phyloP scores from a whole-genome alignment of 2,329 filamentous ascomycete genomes.

The Exophiala viscosa region DNA sequence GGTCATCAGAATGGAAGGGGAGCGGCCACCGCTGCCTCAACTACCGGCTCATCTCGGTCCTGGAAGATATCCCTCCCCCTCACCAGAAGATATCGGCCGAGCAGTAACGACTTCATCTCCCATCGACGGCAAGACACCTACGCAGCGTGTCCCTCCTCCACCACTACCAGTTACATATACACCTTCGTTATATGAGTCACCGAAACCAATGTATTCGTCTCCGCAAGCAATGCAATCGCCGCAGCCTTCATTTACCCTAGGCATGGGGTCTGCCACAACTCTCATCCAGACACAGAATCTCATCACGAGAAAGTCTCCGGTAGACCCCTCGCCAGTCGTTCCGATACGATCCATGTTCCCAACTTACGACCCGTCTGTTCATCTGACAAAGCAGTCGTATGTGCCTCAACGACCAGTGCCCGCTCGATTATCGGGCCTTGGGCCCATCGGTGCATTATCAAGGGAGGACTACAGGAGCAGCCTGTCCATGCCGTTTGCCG shows the following conservation, averaged over 20 bases:
- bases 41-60: slow-evolving; percentile 7
- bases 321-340: slow-evolving; percentile 31
- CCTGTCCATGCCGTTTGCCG: slow-evolving; percentile 34
- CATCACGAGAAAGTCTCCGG: slow-evolving; percentile 9
- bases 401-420: slow-evolving; percentile 30
- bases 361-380: slow-evolving; percentile 39
- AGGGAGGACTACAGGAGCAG: slow-evolving; percentile 32
- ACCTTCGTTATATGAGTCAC: slow-evolving; percentile 21
- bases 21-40: slow-evolving; percentile 16
- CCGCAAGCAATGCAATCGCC: not conserved
- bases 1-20: slow-evolving; percentile 21
- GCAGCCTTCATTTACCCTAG: slow-evolving; percentile 15
- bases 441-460: slow-evolving; percentile 9
- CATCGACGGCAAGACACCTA: slow-evolving; percentile 23
- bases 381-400: slow-evolving; percentile 38
- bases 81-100: slow-evolving; percentile 24
- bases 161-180: slow-evolving; percentile 19
- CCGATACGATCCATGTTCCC: slow-evolving; percentile 47
- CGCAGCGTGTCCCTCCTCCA: slow-evolving; percentile 9
- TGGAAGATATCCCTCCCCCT: slow-evolving; percentile 13
- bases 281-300: slow-evolving; percentile 13
- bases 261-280: slow-evolving; percentile 21
- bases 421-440: slow-evolving; percentile 12
- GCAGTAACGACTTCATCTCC: slow-evolving; percentile 27
- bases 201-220: slow-evolving; percentile 9